Percentiles rank a stretch among this genome's conserved stretches.
phyloP scores from a whole-genome alignment of 129 eudicot genomes.

The Calendula officinalis region DNA sequence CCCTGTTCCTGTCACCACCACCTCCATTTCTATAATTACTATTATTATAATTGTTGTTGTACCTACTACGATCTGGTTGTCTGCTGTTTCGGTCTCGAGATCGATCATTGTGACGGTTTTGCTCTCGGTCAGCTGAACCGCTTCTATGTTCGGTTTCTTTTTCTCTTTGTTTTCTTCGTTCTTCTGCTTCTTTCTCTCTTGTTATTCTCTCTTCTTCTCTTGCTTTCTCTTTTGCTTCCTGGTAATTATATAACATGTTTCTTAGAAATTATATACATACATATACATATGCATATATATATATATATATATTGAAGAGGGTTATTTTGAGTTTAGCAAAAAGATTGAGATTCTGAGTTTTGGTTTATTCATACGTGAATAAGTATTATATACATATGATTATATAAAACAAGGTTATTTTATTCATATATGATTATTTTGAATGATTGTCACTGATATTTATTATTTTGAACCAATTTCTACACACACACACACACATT shows the following conservation, averaged over 20 bases:
- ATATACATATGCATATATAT: too few species aligned
- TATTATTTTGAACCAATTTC: too few species aligned
- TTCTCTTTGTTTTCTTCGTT: constrained; percentile 71
- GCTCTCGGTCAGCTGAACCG: constrained; percentile 63
- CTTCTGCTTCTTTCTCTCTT: constrained; percentile 95
- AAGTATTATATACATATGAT: too few species aligned
- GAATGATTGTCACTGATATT: too few species aligned
- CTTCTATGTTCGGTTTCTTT: constrained; percentile 46
- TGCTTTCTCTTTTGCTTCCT: constrained; percentile 94
- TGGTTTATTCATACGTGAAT: too few species aligned
- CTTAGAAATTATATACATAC: too few species aligned
- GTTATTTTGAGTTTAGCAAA: too few species aligned
- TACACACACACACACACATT: too few species aligned
- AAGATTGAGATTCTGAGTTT: too few species aligned
- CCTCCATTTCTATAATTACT: constrained; percentile 61
- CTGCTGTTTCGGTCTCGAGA: constrained; percentile 38
- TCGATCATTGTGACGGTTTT: constrained; percentile 38
- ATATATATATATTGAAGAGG: too few species aligned
- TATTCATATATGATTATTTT: too few species aligned
- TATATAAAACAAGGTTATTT: too few species aligned
- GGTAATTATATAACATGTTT: constrained; percentile 14
- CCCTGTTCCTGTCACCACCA: constrained; percentile 83
- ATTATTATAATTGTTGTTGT: constrained; percentile 23
- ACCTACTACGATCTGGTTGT: constrained; percentile 45
- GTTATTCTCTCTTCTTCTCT: constrained; percentile 84